Conservation (phyloP, 192 early-diverging fungal species). For the Geosiphon pyriformis region DNA sequence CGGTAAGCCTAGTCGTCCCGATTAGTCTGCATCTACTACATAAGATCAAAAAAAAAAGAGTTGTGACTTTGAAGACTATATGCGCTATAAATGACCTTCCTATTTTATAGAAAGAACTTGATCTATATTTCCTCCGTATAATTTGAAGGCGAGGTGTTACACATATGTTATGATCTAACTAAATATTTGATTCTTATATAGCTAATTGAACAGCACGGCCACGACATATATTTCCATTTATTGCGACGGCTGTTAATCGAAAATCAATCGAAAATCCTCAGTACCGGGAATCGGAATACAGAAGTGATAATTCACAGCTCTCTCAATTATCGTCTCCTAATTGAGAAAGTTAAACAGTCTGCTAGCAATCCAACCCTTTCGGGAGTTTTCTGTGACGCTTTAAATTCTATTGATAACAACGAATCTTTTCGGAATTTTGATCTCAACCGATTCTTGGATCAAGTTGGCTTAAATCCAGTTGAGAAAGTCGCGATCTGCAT, state of each 20-base stretch:
- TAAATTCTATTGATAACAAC: constrained; percentile 39
- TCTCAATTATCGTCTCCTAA: constrained; percentile 36
- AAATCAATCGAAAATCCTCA: constrained; percentile 31
- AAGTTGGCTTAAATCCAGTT: constrained; percentile 31
- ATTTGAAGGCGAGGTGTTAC: no score
- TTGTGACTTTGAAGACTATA: not conserved
- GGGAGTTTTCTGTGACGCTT: constrained; percentile 38
- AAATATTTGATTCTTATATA: constrained; percentile 20
- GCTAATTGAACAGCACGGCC: constrained; percentile 50
- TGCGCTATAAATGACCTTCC: not conserved
- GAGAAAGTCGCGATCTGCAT: constrained; percentile 37
- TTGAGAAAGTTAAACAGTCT: constrained; percentile 33
- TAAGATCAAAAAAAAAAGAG: not conserved
- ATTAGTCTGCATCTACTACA: no score
- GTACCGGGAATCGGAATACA: constrained; percentile 10
- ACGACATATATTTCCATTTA: constrained; percentile 44
- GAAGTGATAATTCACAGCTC: constrained; percentile 28
- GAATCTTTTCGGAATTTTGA: constrained; percentile 43
- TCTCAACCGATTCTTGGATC: constrained; percentile 33
- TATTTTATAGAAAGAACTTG: not conserved
- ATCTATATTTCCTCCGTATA: no score
- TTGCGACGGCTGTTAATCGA: constrained; percentile 38
- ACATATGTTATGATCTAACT: no score
- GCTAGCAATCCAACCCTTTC: constrained; percentile 33
- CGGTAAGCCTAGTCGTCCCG: constrained; percentile 43